phyloP scores from a whole-genome alignment of 805 yeast species.

The Helenozyma rhizophorensis region DNA sequence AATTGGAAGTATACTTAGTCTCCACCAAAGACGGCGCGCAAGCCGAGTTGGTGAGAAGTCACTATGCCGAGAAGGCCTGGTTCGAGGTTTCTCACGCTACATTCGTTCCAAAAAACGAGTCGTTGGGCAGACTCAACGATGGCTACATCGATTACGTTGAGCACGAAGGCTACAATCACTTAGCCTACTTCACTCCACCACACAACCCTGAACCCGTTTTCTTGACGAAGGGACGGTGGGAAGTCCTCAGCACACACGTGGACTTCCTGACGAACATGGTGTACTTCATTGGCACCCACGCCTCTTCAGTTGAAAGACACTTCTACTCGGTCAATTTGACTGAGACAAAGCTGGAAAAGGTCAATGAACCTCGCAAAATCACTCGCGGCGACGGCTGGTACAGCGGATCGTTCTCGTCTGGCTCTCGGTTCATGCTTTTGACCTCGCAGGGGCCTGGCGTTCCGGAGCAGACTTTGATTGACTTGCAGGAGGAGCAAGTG shows the following conservation, averaged over 20 bases:
- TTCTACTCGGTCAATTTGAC: constrained; percentile 62
- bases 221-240: constrained; percentile 77
- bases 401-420: constrained; percentile 71
- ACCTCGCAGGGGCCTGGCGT: constrained; percentile 74
- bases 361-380: constrained; percentile 26
- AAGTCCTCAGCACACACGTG: constrained; percentile 49
- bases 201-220: constrained; percentile 41
- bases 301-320: constrained; percentile 80
- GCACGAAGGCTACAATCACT: constrained; percentile 60
- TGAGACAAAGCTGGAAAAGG: constrained; percentile 32
- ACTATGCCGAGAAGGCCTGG: constrained; percentile 56
- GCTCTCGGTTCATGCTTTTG: constrained; percentile 66
- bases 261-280: constrained; percentile 40
- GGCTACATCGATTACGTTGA: constrained; percentile 80
- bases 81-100: constrained; percentile 42
- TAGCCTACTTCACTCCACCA: constrained; percentile 81
- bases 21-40: constrained; percentile 23
- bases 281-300: constrained; percentile 68
- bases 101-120: constrained; percentile 32
- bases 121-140: constrained; percentile 33
- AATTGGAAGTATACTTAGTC: constrained; percentile 46
- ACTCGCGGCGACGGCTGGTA: constrained; percentile 51
- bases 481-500: constrained; percentile 24
- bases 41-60: constrained; percentile 38
- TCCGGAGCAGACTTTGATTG: constrained; percentile 72